Conservation (phyloP, 768 basidiomycete genomes). For the Panellus pusillus region DNA sequence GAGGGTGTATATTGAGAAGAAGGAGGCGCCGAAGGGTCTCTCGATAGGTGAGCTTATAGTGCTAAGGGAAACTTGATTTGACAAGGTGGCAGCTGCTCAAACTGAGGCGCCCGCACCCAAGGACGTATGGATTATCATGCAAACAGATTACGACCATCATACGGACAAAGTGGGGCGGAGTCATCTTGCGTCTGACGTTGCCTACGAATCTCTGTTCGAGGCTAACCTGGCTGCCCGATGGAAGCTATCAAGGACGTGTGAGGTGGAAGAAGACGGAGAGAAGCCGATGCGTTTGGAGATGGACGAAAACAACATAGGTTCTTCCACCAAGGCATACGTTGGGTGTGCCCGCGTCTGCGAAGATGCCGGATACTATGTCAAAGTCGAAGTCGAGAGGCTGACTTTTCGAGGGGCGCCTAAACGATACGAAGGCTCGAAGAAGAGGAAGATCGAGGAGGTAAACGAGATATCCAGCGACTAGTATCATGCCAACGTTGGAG, state of each 20-base stretch:
- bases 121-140: conserved; percentile 3
- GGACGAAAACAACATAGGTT: neutral
- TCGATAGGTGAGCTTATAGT: neutral
- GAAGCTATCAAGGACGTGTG: neutral
- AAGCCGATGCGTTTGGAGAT: neutral
- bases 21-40: neutral
- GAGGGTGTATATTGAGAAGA: conserved; percentile 1
- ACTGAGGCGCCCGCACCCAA: neutral
- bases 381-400: conserved; percentile 1
- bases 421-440: neutral
- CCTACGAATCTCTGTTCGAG: neutral
- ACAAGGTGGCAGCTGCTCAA: neutral
- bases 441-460: conserved; percentile 1
- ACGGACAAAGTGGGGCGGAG: conserved; percentile 4
- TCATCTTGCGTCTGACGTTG: neutral
- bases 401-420: neutral
- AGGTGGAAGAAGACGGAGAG: neutral
- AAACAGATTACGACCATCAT: conserved; percentile 3
- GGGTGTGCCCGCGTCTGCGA: neutral
- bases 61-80: too few relatives aligned
- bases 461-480: conserved; percentile 1
- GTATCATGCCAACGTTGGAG: too few relatives aligned
- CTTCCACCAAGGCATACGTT: neutral
- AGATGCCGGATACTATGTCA: neutral
- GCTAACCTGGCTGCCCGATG: neutral